Evolutionary conservation across 768 basidiomycete species (phyloP), one percentile per base, ranked within the genome.

Genomic region (Astraeus odoratus): DNA sequence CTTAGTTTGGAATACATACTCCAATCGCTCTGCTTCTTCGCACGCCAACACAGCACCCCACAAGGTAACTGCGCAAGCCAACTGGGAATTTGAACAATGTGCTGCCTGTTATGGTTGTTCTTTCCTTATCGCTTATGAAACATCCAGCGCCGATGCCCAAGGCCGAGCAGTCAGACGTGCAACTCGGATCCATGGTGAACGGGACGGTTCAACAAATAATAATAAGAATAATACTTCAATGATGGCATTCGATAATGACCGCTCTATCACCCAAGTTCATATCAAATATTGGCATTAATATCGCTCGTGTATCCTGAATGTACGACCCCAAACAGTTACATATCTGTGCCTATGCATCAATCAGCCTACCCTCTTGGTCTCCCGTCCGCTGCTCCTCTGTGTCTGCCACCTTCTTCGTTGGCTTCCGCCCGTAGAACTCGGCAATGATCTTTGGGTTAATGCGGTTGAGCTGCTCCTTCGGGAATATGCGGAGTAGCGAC

Each of bases 401-500:
- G 48, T 63, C 68, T 35, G 67, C 71, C 57, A 66, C 74, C 71
- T 77, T 83, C 74, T 77, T 83, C 41, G 72, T 75, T 30, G 78
- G 64, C 71, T 94, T 93, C 58, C 92, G 84, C 36, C 77, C 84
- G 59, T 96, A 96, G 66, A 86, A 96, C 68, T 96, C 93, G 50
- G 78, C 78, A 58, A 96, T 84, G 61, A 96, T 94, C 81, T 91
- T 91, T 58, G 93, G 93, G 63, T 82, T 92, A 74, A 98, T 94
- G 59, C 94, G 89, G 73, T 97, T 98, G 54, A 98, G 77, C 67
- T 92, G 89, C 69, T 97, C 95, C 68, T 94, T 93, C 49, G 96
- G 96, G 88, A 98, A 99, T 63, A 95, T 95, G 54, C 96, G 86
- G 54, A 99, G 76, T 42, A 99, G 69, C 19, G 86, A 85, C 96